Conservation (phyloP, 116 monocot genomes). For the Posidonia oceanica region DNA sequence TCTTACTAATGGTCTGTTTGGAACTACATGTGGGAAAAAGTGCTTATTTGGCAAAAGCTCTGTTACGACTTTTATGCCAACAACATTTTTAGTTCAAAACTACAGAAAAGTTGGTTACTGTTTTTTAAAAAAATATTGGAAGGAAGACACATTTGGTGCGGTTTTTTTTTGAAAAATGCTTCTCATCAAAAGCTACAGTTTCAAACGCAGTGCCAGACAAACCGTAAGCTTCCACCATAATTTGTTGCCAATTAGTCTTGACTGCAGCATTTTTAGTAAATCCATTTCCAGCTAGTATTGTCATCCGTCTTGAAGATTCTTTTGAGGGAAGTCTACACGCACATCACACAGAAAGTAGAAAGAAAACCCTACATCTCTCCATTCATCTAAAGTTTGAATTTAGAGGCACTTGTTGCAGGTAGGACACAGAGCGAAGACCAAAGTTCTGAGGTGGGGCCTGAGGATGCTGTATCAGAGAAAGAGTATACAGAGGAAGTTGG, state of each 20-base stretch:
- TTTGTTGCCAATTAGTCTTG: too few relatives aligned
- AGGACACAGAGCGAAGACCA: constrained; percentile 15
- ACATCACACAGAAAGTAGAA: neutral
- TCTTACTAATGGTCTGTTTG: too few relatives aligned
- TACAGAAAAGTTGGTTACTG: too few relatives aligned
- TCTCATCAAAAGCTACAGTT: too few relatives aligned
- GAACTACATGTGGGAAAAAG: too few relatives aligned
- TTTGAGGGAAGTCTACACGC: neutral
- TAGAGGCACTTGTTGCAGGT: neutral
- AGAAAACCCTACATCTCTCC: neutral
- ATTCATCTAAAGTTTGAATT: neutral
- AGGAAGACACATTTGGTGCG: too few relatives aligned
- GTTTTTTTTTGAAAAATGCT: too few relatives aligned
- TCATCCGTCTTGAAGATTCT: neutral
- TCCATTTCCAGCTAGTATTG: neutral
- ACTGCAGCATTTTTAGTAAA: neutral
- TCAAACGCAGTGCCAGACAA: too few relatives aligned
- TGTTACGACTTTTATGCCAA: too few relatives aligned
- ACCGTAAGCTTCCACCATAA: neutral
- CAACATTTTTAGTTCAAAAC: too few relatives aligned
- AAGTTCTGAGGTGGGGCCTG: constrained; percentile 26
- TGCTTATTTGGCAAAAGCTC: too few relatives aligned
- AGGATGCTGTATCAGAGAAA: constrained; percentile 12
- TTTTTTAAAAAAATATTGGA: too few relatives aligned
- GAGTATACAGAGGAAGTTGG: constrained; percentile 15